phyloP scores from a whole-genome alignment of 108 stramenopile species.

The Cyclostephanos tholiformis region DNA sequence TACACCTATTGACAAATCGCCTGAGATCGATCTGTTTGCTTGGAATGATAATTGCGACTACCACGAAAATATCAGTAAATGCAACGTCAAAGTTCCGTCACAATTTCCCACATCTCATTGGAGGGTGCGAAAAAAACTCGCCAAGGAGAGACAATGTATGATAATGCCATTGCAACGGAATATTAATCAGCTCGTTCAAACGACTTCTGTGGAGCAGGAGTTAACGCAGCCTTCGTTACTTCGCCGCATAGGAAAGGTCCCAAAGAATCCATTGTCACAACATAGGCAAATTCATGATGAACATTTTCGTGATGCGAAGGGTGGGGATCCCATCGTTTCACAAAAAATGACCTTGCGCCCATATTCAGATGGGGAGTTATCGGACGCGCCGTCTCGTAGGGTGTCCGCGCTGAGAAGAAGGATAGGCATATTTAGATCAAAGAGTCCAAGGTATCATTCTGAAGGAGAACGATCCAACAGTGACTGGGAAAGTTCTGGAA shows the following conservation, averaged over 20 bases:
- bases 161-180: not conserved
- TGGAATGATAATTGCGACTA: constrained; percentile 12
- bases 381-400: not conserved
- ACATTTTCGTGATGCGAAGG: constrained; percentile 4
- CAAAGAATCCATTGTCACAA: not conserved
- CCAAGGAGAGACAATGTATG: not conserved
- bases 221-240: not conserved
- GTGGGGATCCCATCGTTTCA: not conserved
- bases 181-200: not conserved
- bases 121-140: not conserved
- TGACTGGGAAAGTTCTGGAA: constrained; percentile 16
- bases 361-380: constrained; percentile 15
- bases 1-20: not conserved
- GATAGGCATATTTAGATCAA: constrained; percentile 5
- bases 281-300: constrained; percentile 3
- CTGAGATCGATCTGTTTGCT: constrained; percentile 12
- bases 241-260: not conserved
- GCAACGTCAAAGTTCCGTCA: not conserved
- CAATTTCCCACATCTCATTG: not conserved
- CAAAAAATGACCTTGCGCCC: not conserved
- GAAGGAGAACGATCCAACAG: constrained; percentile 31
- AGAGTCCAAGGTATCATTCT: constrained; percentile 18
- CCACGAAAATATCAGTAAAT: not conserved
- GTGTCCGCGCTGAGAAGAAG: not conserved
- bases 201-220: not conserved